Evolutionary conservation across 768 basidiomycete species (phyloP).

Genomic region (Podaxis carcinomalis): DNA sequence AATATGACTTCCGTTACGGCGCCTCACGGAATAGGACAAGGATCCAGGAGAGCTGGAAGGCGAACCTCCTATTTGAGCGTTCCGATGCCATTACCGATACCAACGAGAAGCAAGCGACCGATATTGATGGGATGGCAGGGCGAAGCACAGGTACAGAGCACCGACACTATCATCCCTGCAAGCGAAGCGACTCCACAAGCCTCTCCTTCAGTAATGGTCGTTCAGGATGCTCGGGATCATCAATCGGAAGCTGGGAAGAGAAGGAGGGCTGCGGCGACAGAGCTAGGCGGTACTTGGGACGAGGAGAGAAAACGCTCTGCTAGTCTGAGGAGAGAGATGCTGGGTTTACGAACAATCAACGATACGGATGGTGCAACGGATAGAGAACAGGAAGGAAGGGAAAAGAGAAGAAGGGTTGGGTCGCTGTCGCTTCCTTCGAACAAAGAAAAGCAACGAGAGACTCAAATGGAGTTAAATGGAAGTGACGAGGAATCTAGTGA

Average conservation of each 20-base stretch:
- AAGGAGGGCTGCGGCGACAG: not conserved
- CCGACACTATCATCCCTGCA: not conserved
- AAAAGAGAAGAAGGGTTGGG: conserved; percentile 7
- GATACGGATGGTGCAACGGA: not conserved
- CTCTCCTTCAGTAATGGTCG: not conserved
- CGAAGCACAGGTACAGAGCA: not conserved
- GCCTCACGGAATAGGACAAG: not conserved
- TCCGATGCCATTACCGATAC: conserved; percentile 4
- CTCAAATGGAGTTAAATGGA: not conserved
- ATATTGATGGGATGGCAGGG: conserved; percentile 7
- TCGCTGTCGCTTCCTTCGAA: conserved; percentile 5
- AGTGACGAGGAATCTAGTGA: conserved; percentile 21
- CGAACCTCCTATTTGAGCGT: not conserved
- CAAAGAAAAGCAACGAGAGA: not conserved
- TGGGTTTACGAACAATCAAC: not conserved
- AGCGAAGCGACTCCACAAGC: not conserved
- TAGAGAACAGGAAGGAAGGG: not conserved
- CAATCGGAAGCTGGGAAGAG: not conserved
- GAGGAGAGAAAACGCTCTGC: not conserved
- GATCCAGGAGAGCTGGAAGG: not conserved
- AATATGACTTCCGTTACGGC: not conserved
- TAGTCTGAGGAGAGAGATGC: not conserved
- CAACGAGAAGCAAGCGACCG: conserved; percentile 2
- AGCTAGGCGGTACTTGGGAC: not conserved
- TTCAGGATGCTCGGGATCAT: not conserved